phyloP scores from a whole-genome alignment of 1,139 yeast genomes.

The Taphrina sp. region DNA sequence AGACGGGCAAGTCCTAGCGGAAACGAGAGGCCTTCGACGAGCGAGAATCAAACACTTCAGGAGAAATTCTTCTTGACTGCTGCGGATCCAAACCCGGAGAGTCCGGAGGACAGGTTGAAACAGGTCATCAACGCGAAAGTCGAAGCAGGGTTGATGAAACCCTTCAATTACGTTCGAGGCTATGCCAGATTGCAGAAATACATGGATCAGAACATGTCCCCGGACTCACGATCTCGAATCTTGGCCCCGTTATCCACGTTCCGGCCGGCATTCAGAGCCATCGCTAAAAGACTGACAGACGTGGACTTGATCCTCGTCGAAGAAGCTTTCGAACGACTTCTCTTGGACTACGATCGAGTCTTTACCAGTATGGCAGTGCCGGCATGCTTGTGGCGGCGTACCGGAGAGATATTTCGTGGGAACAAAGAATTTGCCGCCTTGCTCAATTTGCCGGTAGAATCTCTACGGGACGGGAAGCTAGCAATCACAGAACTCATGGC shows the following conservation, averaged over 20 bases:
- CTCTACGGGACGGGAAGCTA: slow-evolving; percentile 83
- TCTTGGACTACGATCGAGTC: slow-evolving; percentile 89
- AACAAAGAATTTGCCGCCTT: slow-evolving; percentile 94
- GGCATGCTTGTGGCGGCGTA: slow-evolving; percentile 95
- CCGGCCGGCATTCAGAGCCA: slow-evolving; percentile 91
- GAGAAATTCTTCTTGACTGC: slow-evolving; percentile 95
- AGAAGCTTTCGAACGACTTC: slow-evolving; percentile 90
- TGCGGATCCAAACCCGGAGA: slow-evolving; percentile 86
- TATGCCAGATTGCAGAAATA: slow-evolving; percentile 85
- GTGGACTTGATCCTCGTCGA: slow-evolving; percentile 90
- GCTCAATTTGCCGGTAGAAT: slow-evolving; percentile 90
- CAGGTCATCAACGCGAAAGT: slow-evolving; percentile 94
- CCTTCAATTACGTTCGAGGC: slow-evolving; percentile 91
- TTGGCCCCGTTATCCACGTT: slow-evolving; percentile 80
- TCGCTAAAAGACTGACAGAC: slow-evolving; percentile 85
- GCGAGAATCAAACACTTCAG: slow-evolving; percentile 65
- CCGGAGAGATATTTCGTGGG: slow-evolving; percentile 94
- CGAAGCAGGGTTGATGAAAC: slow-evolving; percentile 89
- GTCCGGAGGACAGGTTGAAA: slow-evolving; percentile 90
- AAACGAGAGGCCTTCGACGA: neutral
- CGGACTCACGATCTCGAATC: slow-evolving; percentile 80
- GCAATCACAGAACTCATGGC: slow-evolving; percentile 94
- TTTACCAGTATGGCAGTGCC: slow-evolving; percentile 98
- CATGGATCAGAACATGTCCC: slow-evolving; percentile 91
- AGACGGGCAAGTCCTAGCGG: slow-evolving; percentile 11